Conservation (phyloP, 352 stramenopile species). For the Globisporangium echinulatum region DNA sequence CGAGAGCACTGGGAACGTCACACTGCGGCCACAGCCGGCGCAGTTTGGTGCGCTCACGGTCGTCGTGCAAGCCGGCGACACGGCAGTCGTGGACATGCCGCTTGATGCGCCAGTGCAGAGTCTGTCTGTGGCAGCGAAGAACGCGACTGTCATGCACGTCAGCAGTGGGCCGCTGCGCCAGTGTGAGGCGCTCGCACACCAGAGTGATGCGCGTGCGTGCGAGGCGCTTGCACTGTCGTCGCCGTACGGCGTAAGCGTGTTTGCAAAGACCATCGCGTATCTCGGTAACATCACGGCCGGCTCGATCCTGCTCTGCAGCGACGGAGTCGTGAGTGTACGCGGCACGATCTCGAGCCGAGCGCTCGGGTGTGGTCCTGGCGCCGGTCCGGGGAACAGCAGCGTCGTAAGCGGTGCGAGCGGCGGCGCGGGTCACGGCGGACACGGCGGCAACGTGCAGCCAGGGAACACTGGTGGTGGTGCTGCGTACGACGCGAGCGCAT, state of each 20-base stretch:
- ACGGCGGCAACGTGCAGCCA: constrained; percentile 53
- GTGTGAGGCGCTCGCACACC: constrained; percentile 33
- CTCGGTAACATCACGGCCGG: constrained; percentile 47
- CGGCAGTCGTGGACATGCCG: constrained; percentile 36
- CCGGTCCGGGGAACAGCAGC: constrained; percentile 50
- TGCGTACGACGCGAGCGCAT: constrained; percentile 29
- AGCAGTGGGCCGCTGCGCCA: constrained; percentile 38
- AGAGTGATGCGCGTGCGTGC: constrained; percentile 36
- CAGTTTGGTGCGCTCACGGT: constrained; percentile 38
- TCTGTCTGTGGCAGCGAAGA: constrained; percentile 33
- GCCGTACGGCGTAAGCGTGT: constrained; percentile 39
- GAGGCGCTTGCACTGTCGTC: constrained; percentile 16
- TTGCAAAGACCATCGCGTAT: constrained; percentile 27
- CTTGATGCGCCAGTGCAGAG: constrained; percentile 51
- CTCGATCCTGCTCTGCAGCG: constrained; percentile 55
- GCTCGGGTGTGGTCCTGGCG: constrained; percentile 43
- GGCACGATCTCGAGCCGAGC: constrained; percentile 30
- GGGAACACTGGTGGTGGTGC: constrained; percentile 37
- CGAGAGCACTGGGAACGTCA: constrained; percentile 29
- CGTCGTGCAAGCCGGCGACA: constrained; percentile 24
- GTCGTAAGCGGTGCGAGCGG: constrained; percentile 44
- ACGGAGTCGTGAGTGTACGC: constrained; percentile 25
- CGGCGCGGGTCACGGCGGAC: constrained; percentile 60
- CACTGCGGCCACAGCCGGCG: constrained; percentile 35
- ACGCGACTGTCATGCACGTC: constrained; percentile 35